phyloP scores from a whole-genome alignment of 495 filamentous ascomycete species.

The Parathielavia appendiculata region DNA sequence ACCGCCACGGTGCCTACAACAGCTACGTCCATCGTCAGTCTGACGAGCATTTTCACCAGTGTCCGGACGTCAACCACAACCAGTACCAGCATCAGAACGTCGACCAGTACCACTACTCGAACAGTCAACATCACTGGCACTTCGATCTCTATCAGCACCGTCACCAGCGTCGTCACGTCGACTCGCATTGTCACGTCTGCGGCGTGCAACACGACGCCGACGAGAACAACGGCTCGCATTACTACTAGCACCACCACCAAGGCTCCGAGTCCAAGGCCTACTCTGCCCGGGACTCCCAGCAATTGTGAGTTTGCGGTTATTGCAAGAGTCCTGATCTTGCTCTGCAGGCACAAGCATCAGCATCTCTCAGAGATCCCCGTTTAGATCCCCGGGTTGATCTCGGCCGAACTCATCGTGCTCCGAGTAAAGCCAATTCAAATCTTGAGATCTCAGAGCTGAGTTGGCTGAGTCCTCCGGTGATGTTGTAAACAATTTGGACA shows the following conservation, averaged over 20 bases:
- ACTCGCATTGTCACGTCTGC: slow-evolving; percentile 7
- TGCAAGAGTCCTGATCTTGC: not conserved
- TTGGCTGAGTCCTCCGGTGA: no score
- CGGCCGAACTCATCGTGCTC: no score
- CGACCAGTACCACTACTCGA: slow-evolving; percentile 5
- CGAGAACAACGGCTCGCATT: not conserved
- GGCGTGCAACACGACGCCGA: not conserved
- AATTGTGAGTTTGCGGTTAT: slow-evolving; percentile 20
- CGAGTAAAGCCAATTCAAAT: no score
- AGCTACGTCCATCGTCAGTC: slow-evolving; percentile 7
- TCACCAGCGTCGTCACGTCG: slow-evolving; percentile 17
- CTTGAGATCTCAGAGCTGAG: no score
- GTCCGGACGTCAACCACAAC: slow-evolving; percentile 16
- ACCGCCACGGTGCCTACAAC: slow-evolving; percentile 3
- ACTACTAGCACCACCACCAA: not conserved
- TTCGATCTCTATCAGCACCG: slow-evolving; percentile 10
- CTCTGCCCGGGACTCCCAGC: slow-evolving; percentile 21
- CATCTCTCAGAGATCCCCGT: no score
- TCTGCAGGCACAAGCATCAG: not conserved
- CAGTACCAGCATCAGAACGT: slow-evolving; percentile 3
- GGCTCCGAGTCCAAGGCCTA: not conserved
- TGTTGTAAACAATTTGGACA: no score
- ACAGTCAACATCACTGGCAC: slow-evolving; percentile 16
- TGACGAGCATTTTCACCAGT: slow-evolving; percentile 9
- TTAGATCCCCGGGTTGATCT: no score